Conservation (phyloP, 805 yeast genomes). For the Ogataea trehaloabstinens region DNA sequence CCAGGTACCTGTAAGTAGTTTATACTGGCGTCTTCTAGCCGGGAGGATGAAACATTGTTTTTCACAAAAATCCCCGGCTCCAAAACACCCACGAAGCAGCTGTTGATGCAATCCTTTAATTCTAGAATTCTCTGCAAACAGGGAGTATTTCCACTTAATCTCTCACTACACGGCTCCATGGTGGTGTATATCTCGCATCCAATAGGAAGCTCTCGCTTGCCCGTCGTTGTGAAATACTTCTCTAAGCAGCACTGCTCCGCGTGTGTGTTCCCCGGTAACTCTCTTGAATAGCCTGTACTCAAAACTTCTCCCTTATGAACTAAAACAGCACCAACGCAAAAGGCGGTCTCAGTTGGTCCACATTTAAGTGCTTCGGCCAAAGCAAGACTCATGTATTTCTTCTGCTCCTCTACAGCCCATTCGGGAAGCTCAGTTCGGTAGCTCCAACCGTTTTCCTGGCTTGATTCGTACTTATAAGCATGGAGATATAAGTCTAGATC, state of each 20-base stretch:
- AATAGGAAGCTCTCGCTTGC: slow-evolving; percentile 49
- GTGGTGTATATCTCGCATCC: slow-evolving; percentile 89
- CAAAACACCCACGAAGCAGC: slow-evolving; percentile 86
- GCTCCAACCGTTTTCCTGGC: slow-evolving; percentile 52
- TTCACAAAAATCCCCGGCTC: slow-evolving; percentile 91
- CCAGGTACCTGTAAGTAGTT: slow-evolving; percentile 83
- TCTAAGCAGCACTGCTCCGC: slow-evolving; percentile 94
- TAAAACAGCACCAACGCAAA: slow-evolving; percentile 90
- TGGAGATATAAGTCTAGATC: slow-evolving; percentile 90
- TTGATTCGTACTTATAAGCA: slow-evolving; percentile 74
- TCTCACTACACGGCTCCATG: slow-evolving; percentile 93
- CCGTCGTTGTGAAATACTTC: slow-evolving; percentile 52
- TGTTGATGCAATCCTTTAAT: slow-evolving; percentile 46
- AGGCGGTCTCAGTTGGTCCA: slow-evolving; percentile 79
- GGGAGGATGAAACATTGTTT: slow-evolving; percentile 61
- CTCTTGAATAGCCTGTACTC: slow-evolving; percentile 87
- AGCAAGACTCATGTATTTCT: slow-evolving; percentile 70
- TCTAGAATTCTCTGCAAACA: slow-evolving; percentile 78
- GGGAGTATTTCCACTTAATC: slow-evolving; percentile 87
- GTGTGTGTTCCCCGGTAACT: slow-evolving; percentile 91
- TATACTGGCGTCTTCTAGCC: slow-evolving; percentile 55
- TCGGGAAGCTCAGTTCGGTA: slow-evolving; percentile 75
- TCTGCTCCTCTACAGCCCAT: slow-evolving; percentile 71
- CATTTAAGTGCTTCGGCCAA: slow-evolving; percentile 76
- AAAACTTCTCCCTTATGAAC: slow-evolving; percentile 64